Percentiles rank a stretch among this genome's conserved stretches.
Evolutionary conservation across 441 rosid genomes (phyloP).

Genomic region (Macaranga tanarius): DNA sequence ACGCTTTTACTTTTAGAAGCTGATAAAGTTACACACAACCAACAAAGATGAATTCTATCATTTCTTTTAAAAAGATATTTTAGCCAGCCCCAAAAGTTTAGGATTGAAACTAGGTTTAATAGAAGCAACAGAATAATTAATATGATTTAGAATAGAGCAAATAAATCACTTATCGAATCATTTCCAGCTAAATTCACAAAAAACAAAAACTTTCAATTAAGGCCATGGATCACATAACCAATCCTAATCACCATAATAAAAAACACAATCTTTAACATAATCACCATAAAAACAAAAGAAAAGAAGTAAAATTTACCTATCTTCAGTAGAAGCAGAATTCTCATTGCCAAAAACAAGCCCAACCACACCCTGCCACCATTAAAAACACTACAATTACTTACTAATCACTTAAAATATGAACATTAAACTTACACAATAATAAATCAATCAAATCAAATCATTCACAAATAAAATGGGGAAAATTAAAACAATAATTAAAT

Average conservation of each 20-base stretch:
- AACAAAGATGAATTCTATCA: not conserved
- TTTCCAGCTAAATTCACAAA: not conserved
- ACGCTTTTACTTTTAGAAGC: not conserved
- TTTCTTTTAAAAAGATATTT: too few relatives aligned
- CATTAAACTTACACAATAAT: not conserved
- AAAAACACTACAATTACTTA: not conserved
- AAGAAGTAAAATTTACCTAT: constrained; percentile 45
- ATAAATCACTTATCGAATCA: not conserved
- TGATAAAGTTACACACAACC: not conserved
- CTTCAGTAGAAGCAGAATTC: constrained; percentile 72
- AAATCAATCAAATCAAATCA: not conserved
- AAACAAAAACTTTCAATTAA: too few relatives aligned
- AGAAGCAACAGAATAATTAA: not conserved
- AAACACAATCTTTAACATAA: not conserved
- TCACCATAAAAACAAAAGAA: not conserved
- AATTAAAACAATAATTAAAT: not conserved
- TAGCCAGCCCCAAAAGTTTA: not conserved
- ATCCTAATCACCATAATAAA: not conserved
- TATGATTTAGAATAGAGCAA: not conserved
- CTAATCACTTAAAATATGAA: not conserved
- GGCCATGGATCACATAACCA: not conserved
- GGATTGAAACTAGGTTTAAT: not conserved
- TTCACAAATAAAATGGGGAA: not conserved
- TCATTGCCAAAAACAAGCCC: constrained; percentile 91
- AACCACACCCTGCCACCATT: constrained; percentile 78